Conservation (phyloP, 768 basidiomycete species). For the Coprinopsis cinerea region DNA sequence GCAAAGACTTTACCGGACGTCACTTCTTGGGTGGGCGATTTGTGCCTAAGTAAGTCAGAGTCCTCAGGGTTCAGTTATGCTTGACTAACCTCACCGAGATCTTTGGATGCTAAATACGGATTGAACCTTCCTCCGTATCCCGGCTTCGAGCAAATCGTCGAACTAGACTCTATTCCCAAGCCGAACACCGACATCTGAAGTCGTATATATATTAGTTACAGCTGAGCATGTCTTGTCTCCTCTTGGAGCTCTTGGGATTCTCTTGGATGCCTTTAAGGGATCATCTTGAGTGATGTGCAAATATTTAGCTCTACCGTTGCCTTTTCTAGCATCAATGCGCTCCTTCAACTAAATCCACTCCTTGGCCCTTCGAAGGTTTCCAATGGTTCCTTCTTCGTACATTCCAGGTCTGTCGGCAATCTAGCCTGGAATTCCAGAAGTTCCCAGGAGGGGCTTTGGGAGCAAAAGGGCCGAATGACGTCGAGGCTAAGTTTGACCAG, state of each 20-base stretch:
- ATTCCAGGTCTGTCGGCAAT: too few species aligned
- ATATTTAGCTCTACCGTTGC: too few species aligned
- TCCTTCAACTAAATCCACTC: too few species aligned
- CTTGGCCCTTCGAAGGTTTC: too few species aligned
- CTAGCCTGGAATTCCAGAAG: too few species aligned
- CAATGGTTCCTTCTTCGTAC: too few species aligned
- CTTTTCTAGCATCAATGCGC: too few species aligned
- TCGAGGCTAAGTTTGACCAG: constrained; percentile 12
- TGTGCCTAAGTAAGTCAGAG: constrained; percentile 64
- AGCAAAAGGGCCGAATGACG: constrained; percentile 22
- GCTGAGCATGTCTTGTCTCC: too few species aligned
- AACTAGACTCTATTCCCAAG: constrained; percentile 36
- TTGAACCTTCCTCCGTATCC: constrained; percentile 82
- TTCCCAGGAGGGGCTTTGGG: constrained; percentile 15
- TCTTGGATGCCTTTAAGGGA: too few species aligned
- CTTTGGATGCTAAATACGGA: constrained; percentile 64
- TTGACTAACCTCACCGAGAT: constrained; percentile 33
- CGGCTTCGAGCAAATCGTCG: constrained; percentile 78
- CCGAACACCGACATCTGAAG: background rate
- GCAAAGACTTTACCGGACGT: constrained; percentile 63
- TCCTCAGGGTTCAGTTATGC: background rate
- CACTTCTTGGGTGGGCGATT: constrained; percentile 97
- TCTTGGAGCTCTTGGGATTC: too few species aligned
- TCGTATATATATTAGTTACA: too few species aligned
- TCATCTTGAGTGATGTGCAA: too few species aligned